Percentiles rank a stretch among this genome's conserved stretches.
Evolutionary conservation across 2,329 filamentous ascomycete genomes (phyloP).

Genomic region (Stemphylium vesicarium): DNA sequence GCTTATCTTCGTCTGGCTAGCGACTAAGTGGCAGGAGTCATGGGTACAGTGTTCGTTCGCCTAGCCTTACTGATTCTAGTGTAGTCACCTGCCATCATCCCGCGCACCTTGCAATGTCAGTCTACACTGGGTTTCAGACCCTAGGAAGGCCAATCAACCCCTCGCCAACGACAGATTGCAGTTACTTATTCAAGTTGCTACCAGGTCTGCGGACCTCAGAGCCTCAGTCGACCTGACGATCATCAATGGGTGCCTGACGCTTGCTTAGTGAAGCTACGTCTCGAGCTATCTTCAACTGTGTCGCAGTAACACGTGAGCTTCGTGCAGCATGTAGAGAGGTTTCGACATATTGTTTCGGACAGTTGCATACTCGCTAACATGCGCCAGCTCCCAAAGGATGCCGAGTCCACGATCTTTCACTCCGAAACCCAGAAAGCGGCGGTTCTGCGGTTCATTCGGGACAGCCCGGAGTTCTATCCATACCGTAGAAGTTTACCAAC

Average conservation of each 20-base stretch:
- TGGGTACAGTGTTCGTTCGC: not conserved
- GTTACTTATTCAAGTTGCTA: conserved; percentile 5
- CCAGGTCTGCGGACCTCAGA: not conserved
- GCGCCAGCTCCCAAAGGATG: not conserved
- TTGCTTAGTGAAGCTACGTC: not conserved
- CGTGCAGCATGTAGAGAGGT: not conserved
- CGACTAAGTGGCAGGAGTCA: not conserved
- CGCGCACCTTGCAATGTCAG: conserved; percentile 3
- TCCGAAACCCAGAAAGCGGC: conserved; percentile 17
- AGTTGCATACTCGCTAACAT: not conserved
- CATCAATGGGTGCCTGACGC: not conserved
- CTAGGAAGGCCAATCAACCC: not conserved
- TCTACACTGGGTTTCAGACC: conserved; percentile 2
- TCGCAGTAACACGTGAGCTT: not conserved
- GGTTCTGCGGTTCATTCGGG: conserved; percentile 18
- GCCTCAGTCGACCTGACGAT: conserved; percentile 3
- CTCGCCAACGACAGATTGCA: not conserved
- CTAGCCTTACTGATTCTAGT: not conserved
- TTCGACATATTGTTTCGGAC: not conserved
- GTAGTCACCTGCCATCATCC: not conserved
- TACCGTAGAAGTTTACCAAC: conserved; percentile 17
- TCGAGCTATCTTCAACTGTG: not conserved
- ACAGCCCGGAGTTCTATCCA: conserved; percentile 16
- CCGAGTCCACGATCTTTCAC: not conserved
- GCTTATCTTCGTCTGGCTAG: not conserved